Base-by-base conservation (phyloP, 1,284 basidiomycete species). In the Heimioporus retisporus region DNA sequence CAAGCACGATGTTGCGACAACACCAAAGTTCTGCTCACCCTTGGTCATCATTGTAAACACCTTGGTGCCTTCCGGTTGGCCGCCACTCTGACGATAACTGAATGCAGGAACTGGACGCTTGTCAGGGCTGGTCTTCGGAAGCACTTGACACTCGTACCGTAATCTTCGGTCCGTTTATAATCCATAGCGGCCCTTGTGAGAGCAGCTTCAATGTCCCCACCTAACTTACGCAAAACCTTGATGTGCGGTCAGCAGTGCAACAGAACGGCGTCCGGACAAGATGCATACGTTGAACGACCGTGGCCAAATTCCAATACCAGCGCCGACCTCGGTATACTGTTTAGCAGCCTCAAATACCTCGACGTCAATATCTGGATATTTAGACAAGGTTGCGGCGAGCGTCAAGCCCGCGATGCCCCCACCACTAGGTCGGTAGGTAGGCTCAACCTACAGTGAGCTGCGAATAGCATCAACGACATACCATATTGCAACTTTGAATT, bases 281-380 rank as follows among this genome's bases (percentile, higher is more conserved):
- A 42, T 1, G 0, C 13, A 18, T 21, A 76, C 73, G 68, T 69
- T 69, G 75, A 81, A 77, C 25, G 68, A 74, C 78, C 87, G 81
- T 50, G 82, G 80, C 72, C 83, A 88, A n/a, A 90, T 71, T 2
- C 85, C 86, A 55, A 90, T 80, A 13, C 89, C 88, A 23, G 87
- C 88, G n/a, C 88, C 35, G 35, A 87, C 61, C 72, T 88, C 86
- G 28, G 81, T 74, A 50, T 88, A 82, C 61, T 83, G 74, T 43
- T 73, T 71, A 28, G 86, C 82, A 14, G 80, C 81, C 75, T 90
- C 88, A 68, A 85, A 90, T 53, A 90, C 73, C 64, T 85, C 82
- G 51, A 89, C 80, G 25, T 85, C 81, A 48, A 89, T 85, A 65
- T 87, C 81, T 1, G 82, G 80, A 72, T 84, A 86, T 69, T 77